Evolutionary conservation across 2,329 filamentous ascomycete species (phyloP).

Genomic region (Talaromyces sp.): DNA sequence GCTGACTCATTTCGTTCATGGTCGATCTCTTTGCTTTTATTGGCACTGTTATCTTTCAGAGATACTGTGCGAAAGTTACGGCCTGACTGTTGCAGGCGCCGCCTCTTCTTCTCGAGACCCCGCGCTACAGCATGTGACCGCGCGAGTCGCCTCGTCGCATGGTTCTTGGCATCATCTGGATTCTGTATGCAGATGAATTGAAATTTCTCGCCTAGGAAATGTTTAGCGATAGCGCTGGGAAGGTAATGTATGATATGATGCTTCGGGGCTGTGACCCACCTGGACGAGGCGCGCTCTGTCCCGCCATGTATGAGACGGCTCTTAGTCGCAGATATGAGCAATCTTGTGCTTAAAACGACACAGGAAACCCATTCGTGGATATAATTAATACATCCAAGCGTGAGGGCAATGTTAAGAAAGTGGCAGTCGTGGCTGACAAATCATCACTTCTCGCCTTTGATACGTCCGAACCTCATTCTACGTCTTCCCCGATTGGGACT

Average conservation of each 20-base stretch:
- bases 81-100: conserved; percentile 24
- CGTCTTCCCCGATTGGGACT: neutral
- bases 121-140: conserved; percentile 31
- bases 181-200: conserved; percentile 22
- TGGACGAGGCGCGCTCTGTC: neutral
- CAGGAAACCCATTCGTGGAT: no score
- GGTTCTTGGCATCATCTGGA: conserved; percentile 20
- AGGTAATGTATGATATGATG: neutral
- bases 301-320: neutral
- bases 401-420: neutral
- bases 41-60: neutral
- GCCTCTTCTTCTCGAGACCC: conserved; percentile 30
- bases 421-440: neutral
- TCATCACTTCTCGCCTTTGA: neutral
- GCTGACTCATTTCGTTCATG: neutral
- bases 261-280: neutral
- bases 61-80: conserved; percentile 25
- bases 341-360: no score
- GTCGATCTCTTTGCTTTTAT: neutral
- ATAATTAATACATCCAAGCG: no score
- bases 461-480: neutral
- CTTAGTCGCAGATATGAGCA: neutral
- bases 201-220: neutral
- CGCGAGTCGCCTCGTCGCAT: conserved; percentile 23
- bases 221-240: neutral